Percentiles rank a stretch among this genome's conserved stretches.
Evolutionary conservation across 306 rosid species (phyloP).

Genomic region (Cucurbita maxima): DNA sequence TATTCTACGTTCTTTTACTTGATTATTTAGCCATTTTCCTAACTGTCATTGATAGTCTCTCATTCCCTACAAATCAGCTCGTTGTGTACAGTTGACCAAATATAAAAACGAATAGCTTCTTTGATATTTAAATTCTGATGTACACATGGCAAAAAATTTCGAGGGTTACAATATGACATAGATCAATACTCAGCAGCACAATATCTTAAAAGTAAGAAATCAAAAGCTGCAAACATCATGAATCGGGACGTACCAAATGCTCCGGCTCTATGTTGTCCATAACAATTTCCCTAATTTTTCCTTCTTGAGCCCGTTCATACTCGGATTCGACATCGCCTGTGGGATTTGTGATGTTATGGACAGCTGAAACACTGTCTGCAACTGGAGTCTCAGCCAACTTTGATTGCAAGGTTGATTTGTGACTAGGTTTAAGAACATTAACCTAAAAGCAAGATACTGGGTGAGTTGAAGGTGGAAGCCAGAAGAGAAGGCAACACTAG

Average conservation of each 20-base stretch:
- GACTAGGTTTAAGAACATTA: slow-evolving; percentile 84
- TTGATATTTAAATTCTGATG: not conserved
- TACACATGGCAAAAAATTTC: not conserved
- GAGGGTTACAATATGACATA: not conserved
- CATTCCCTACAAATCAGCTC: not conserved
- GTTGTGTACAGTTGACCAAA: not conserved
- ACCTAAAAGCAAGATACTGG: slow-evolving; percentile 32
- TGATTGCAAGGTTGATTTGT: slow-evolving; percentile 72
- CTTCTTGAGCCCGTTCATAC: slow-evolving; percentile 51
- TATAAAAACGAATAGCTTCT: not conserved
- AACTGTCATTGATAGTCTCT: not conserved
- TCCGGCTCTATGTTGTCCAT: slow-evolving; percentile 53
- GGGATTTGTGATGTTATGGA: slow-evolving; percentile 49
- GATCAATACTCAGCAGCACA: not conserved
- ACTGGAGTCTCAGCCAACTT: slow-evolving; percentile 41
- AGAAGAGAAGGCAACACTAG: slow-evolving; percentile 1
- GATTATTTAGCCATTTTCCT: not conserved
- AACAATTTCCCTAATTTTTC: slow-evolving; percentile 66
- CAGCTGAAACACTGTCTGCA: slow-evolving; percentile 58
- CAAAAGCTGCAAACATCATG: slow-evolving; percentile 14
- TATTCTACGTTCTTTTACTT: not conserved
- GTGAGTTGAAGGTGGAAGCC: slow-evolving; percentile 10
- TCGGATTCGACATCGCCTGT: slow-evolving; percentile 65
- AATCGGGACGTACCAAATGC: slow-evolving; percentile 28
- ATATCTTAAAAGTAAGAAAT: not conserved